Evolutionary conservation across 768 basidiomycete genomes (phyloP).

Genomic region (Boletellus emodensis): DNA sequence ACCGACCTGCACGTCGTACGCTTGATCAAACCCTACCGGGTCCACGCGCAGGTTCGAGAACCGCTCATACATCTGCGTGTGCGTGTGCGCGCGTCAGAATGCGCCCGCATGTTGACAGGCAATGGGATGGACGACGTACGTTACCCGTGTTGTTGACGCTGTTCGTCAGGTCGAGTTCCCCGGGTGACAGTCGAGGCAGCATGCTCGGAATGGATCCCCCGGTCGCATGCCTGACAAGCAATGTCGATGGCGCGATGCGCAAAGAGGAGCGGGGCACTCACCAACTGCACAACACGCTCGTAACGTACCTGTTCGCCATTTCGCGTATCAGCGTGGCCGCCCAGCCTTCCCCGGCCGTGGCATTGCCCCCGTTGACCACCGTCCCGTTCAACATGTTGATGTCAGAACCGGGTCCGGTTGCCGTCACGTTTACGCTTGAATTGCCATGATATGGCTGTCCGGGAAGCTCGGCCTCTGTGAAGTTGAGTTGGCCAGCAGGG

Average conservation of each 20-base stretch:
- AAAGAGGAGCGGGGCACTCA: slow-evolving; percentile 28
- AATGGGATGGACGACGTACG: slow-evolving; percentile 40
- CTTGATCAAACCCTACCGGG: slow-evolving; percentile 75
- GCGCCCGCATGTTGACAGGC: too few relatives aligned
- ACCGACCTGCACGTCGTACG: slow-evolving; percentile 85
- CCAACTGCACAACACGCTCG: slow-evolving; percentile 88
- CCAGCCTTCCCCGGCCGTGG: slow-evolving; percentile 62
- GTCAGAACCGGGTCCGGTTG: slow-evolving; percentile 54
- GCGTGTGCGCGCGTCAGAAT: neutral
- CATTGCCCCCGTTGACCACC: slow-evolving; percentile 64
- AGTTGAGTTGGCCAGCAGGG: slow-evolving; percentile 72
- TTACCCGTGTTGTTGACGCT: slow-evolving; percentile 70
- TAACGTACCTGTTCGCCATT: slow-evolving; percentile 80
- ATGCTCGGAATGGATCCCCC: slow-evolving; percentile 78
- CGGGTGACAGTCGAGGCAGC: slow-evolving; percentile 63
- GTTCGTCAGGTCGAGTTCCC: slow-evolving; percentile 64
- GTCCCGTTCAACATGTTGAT: slow-evolving; percentile 51
- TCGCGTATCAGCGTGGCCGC: slow-evolving; percentile 56
- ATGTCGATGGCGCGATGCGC: neutral
- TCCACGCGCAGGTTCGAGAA: slow-evolving; percentile 77
- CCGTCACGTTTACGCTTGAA: slow-evolving; percentile 44
- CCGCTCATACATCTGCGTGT: slow-evolving; percentile 78
- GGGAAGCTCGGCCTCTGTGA: slow-evolving; percentile 68
- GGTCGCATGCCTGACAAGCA: slow-evolving; percentile 43
- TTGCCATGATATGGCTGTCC: slow-evolving; percentile 50